Base-by-base conservation (phyloP, 2,329 filamentous ascomycete genomes). In the Cucurbitaria berberidis region DNA sequence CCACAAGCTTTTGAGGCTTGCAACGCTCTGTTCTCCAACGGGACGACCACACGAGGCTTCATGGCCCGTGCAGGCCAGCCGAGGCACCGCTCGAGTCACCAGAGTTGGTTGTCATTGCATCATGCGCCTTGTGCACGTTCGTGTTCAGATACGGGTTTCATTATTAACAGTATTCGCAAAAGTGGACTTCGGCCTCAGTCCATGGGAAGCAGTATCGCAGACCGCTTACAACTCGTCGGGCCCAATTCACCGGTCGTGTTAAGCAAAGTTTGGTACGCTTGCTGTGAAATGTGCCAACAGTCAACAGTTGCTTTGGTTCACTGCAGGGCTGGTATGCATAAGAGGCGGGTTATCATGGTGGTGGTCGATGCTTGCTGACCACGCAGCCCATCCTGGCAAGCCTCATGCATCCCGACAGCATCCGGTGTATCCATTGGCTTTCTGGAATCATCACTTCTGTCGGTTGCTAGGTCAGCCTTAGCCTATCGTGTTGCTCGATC, bases 341-440 rank as follows among this genome's bases (percentile, higher is more conserved):
- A 35, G 30, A 27, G 42, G 57, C 49, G 51, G 50, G 50, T 19
- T 5, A 41, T 51, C 18, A 50, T 48, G 45, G 44, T 47, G 47
- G 26, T 48, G n/a, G 42, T 42, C 35, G 44, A 34, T 36, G 56
- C 50, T 63, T 59, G 56, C 50, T 63, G 58, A 68, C 57, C 44
- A 46, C 39, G 41, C 53, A 45, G 16, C 38, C 26, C 47, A 63
- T 49, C 63, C 62, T 49, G 48, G 58, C 52, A 60, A 55, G 29
- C 50, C 34, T 47, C 46, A 59, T 64, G 60, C 59, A 63, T 29
- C 46, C 48, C 41, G 32, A 41, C 47, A 51, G 30, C 45, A 50
- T 45, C 24, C 36, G 34, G 40, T 19, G 34, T 39, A 38, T 27
- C 50, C 36, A 59, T 51, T 63, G 55, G 62, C 34, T 40, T 49